Evolutionary conservation across 2,329 filamentous ascomycete genomes (phyloP).

Genomic region (Microdochium trichocladiopsis): DNA sequence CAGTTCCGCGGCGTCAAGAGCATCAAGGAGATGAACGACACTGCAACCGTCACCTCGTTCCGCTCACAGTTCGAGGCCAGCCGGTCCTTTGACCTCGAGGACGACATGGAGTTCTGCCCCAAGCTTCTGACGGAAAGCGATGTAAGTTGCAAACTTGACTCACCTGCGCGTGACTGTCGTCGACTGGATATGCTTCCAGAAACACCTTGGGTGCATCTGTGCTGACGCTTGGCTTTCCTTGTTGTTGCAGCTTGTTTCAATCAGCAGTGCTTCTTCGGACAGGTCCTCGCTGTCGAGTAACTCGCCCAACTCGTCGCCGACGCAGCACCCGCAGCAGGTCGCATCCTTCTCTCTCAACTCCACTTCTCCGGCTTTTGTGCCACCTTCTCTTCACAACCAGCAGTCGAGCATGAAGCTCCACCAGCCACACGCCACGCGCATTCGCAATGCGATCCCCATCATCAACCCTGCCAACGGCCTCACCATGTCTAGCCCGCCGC

Average conservation of each 20-base stretch:
- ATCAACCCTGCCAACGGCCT: constrained; percentile 92
- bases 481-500: constrained; percentile 81
- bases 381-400: constrained; percentile 59
- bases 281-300: constrained; percentile 92
- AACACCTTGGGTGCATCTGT: too few relatives aligned
- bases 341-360: constrained; percentile 71
- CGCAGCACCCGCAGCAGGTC: constrained; percentile 77
- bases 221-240: constrained; percentile 25
- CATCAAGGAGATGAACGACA: constrained; percentile 79
- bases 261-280: constrained; percentile 83
- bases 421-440: constrained; percentile 82
- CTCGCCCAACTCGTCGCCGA: constrained; percentile 84
- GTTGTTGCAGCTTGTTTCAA: constrained; percentile 68
- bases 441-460: constrained; percentile 94
- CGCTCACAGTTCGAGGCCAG: constrained; percentile 85
- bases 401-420: constrained; percentile 71
- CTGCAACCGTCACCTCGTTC: constrained; percentile 69
- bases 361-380: constrained; percentile 58
- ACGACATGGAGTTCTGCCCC: constrained; percentile 94
- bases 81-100: constrained; percentile 89
- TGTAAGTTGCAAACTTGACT: constrained; percentile 50
- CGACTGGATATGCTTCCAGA: too few relatives aligned
- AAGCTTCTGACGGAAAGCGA: constrained; percentile 87
- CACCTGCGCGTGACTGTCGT: not conserved
- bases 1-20: constrained; percentile 80